A percentile compares a stretch with the other conserved stretches of the same genome.
Conservation (phyloP, 2,329 filamentous ascomycete species). For the Cadophora sp. region DNA sequence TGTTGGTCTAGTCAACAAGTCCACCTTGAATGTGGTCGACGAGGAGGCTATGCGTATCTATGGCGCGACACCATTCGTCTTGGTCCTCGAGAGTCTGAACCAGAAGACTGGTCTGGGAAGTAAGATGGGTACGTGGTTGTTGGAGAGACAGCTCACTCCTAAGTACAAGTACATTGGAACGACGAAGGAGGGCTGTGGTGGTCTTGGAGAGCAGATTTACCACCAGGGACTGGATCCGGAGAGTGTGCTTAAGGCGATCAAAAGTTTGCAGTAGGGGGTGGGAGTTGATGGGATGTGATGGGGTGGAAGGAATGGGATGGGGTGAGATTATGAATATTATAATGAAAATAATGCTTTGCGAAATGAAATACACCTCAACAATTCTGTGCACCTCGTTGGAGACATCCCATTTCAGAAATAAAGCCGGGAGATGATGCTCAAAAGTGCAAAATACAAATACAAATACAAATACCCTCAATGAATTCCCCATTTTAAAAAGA, state of each 20-base stretch:
- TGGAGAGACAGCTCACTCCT: slow-evolving; percentile 48
- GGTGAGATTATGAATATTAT: slow-evolving; percentile 1
- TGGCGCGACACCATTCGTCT: slow-evolving; percentile 47
- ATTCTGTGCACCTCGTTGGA: background rate
- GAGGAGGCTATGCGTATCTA: slow-evolving; percentile 49
- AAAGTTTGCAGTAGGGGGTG: slow-evolving; percentile 28
- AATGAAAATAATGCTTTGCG: slow-evolving; percentile 8
- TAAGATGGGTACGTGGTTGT: slow-evolving; percentile 47
- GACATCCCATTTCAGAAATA: too few species aligned
- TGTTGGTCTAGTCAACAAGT: slow-evolving; percentile 49
- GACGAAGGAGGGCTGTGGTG: slow-evolving; percentile 49
- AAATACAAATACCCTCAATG: background rate
- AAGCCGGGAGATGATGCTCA: background rate
- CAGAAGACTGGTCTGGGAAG: slow-evolving; percentile 51
- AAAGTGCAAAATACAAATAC: slow-evolving; percentile 5
- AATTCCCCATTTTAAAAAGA: background rate
- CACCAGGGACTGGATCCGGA: slow-evolving; percentile 48
- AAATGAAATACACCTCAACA: background rate
- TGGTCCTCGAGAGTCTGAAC: slow-evolving; percentile 49
- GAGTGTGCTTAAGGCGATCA: slow-evolving; percentile 45
- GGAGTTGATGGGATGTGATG: background rate
- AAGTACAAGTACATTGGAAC: slow-evolving; percentile 49
- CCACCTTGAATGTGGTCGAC: slow-evolving; percentile 49
- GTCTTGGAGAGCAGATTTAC: slow-evolving; percentile 49
- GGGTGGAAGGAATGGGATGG: background rate